Conservation (phyloP, 192 early-diverging fungal genomes). For the Allomyces macrogynus region DNA sequence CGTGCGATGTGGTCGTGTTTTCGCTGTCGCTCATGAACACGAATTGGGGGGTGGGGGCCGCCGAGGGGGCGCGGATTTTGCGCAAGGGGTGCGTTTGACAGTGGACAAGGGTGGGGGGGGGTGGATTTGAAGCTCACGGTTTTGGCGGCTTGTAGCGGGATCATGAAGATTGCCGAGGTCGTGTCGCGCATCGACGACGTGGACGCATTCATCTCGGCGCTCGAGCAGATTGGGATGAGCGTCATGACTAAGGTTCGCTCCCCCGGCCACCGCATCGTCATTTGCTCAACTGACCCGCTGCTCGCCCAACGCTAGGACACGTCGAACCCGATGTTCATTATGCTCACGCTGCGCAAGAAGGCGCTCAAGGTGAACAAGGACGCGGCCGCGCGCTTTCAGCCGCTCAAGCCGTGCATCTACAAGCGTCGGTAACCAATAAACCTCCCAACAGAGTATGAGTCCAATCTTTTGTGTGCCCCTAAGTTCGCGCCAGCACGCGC, state of each 20-base stretch:
- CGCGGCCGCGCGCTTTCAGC: not conserved
- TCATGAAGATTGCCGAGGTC: constrained; percentile 86
- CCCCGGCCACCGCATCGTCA: too few species aligned
- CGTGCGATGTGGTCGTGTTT: constrained; percentile 73
- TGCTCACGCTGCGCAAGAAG: constrained; percentile 61
- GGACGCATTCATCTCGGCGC: constrained; percentile 45
- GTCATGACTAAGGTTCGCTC: constrained; percentile 40
- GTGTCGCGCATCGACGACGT: constrained; percentile 69
- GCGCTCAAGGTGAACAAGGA: constrained; percentile 11
- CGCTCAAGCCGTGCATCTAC: constrained; percentile 40
- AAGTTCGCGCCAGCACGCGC: too few species aligned
- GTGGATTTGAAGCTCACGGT: not conserved
- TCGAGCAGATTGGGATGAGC: constrained; percentile 59
- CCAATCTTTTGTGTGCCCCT: too few species aligned
- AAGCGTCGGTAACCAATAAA: constrained; percentile 15
- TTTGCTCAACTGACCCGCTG: too few species aligned
- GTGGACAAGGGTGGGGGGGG: not conserved
- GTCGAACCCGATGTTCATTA: constrained; percentile 86
- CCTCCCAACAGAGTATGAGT: not conserved
- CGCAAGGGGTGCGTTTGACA: constrained; percentile 40
- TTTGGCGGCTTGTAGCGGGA: constrained; percentile 33
- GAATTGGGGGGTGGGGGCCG: constrained; percentile 76
- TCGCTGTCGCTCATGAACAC: constrained; percentile 93
- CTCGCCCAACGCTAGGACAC: constrained; percentile 23
- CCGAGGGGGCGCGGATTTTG: constrained; percentile 70